These are phyloP conservation scores for Nemania sp. DNA, from an alignment of 2,329 filamentous ascomycete species.

Conservation along the genomic window DNA sequence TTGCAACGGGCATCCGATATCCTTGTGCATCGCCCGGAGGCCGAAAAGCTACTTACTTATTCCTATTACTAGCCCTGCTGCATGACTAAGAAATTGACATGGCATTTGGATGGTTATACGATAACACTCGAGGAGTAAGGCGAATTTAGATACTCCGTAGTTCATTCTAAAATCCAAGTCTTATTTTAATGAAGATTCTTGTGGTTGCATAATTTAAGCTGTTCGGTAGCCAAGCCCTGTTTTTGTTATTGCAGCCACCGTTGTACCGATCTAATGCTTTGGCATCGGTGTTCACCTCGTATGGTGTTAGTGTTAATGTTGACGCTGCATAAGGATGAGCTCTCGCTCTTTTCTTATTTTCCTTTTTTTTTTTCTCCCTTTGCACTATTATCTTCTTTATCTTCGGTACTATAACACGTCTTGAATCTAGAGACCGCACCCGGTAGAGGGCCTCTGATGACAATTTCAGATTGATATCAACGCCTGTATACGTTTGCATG, in stretches of 20 bases:
- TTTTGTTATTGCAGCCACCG: slow-evolving; percentile 2
- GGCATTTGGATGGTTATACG: not conserved
- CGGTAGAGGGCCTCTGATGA: not conserved
- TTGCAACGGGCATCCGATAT: too few species aligned
- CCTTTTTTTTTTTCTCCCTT: not conserved
- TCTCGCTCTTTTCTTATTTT: not conserved
- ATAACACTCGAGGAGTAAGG: too few species aligned
- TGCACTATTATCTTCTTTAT: not conserved
- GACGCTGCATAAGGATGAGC: too few species aligned
- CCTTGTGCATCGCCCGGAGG: slow-evolving; percentile 1
- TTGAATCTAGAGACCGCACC: not conserved
- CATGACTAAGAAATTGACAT: not conserved
- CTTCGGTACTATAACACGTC: not conserved
- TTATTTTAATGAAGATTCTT: not conserved
- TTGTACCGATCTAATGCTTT: slow-evolving; percentile 8
- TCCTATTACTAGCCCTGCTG: not conserved
- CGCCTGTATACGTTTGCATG: not conserved
- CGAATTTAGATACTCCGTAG: too few species aligned
- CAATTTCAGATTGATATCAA: not conserved
- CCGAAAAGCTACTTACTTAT: not conserved
- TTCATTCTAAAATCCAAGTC: not conserved
- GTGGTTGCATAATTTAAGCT: not conserved
- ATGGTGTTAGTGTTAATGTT: not conserved
- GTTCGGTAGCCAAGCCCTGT: not conserved
- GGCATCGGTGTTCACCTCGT: not conserved